Conservation (phyloP, 139 green algal genomes). For the Gonium pectorale region DNA sequence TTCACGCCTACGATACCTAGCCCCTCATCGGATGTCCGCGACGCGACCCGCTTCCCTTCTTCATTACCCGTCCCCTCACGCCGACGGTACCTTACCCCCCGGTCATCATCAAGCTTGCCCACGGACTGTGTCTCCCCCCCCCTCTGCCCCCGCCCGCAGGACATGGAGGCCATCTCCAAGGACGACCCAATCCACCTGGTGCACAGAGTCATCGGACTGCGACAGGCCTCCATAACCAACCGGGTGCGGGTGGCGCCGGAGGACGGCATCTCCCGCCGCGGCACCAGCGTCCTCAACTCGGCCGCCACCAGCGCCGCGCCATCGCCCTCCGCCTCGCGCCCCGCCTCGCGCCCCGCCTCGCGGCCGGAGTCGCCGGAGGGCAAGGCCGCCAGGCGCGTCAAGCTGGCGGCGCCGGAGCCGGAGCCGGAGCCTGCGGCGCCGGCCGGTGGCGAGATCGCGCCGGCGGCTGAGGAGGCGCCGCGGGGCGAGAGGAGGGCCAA, state of each 20-base stretch:
- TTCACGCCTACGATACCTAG: no score
- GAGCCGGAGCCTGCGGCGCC: neutral
- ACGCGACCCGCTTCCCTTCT: no score
- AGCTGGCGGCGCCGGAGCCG: neutral
- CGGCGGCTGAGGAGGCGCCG: neutral
- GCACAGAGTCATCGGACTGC: constrained; percentile 31
- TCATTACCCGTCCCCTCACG: no score
- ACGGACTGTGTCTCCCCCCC: no score
- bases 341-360: neutral
- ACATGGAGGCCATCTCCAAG: constrained; percentile 12
- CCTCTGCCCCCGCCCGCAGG: neutral
- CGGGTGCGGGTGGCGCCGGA: constrained; percentile 30
- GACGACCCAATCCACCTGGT: constrained; percentile 23
- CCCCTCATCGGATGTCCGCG: no score
- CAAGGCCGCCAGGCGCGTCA: neutral
- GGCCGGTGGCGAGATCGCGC: neutral
- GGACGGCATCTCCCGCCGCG: constrained; percentile 15
- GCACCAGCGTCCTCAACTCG: neutral
- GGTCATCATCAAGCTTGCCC: no score
- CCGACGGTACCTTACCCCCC: no score
- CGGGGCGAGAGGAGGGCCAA: neutral
- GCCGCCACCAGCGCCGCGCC: neutral
- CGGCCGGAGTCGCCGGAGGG: neutral
- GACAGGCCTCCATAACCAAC: constrained; percentile 1
- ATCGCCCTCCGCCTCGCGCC: neutral